A percentile compares a stretch with the other conserved stretches of the same genome.
Evolutionary conservation across 805 yeast genomes (phyloP).

Genomic region (Monosporozyma yasuniensis): DNA sequence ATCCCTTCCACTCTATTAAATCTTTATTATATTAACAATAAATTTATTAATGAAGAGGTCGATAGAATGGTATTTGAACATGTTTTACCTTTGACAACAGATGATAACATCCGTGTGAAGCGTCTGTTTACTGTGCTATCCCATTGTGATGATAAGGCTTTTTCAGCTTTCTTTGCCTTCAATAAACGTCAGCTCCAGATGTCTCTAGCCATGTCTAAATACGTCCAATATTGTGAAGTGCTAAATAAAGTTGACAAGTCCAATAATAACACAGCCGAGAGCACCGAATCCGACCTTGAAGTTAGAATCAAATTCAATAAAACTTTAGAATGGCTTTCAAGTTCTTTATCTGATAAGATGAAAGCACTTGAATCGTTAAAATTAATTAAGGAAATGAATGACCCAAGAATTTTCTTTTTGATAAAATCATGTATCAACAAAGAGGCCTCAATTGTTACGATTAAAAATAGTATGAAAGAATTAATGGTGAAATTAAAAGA

Average conservation of each 20-base stretch:
- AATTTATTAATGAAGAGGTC: conserved; percentile 52
- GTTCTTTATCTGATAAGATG: conserved; percentile 44
- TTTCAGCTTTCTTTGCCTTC: conserved; percentile 59
- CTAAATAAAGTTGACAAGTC: conserved; percentile 23
- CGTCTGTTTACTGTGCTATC: conserved; percentile 44
- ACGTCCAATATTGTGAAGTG: conserved; percentile 40
- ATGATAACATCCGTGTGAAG: conserved; percentile 39
- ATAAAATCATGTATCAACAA: conserved; percentile 45
- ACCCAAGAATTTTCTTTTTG: conserved; percentile 50
- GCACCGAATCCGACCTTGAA: background rate
- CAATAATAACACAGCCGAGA: conserved; percentile 4
- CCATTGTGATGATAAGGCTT: conserved; percentile 47
- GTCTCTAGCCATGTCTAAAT: conserved; percentile 41
- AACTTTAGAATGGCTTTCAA: conserved; percentile 52
- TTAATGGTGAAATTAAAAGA: conserved; percentile 47
- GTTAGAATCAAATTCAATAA: conserved; percentile 37
- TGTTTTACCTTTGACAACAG: conserved; percentile 47
- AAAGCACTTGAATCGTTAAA: conserved; percentile 44
- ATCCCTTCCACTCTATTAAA: conserved; percentile 62
- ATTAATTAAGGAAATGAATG: conserved; percentile 45
- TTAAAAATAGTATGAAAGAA: conserved; percentile 56
- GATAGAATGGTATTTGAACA: conserved; percentile 54
- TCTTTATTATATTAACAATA: conserved; percentile 66
- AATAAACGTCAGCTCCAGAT: conserved; percentile 58
- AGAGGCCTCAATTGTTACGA: conserved; percentile 51